Conservation (phyloP, 768 basidiomycete genomes). For the Tubosaeta brunneosetosa region DNA sequence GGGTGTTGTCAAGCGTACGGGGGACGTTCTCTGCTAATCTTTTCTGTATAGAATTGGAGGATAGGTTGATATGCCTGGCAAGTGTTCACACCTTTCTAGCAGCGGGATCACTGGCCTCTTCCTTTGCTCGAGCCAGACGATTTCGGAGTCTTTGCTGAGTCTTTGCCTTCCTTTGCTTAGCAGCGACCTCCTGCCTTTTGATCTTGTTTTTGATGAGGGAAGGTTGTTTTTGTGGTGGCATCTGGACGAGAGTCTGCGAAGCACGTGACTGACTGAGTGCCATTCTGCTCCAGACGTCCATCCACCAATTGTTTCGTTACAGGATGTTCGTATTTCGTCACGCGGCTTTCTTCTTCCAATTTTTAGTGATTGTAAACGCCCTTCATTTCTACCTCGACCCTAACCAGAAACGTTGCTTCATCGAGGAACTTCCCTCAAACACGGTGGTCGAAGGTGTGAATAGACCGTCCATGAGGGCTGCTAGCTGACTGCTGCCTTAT, state of each 20-base stretch:
- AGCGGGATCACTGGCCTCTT: slow-evolving; percentile 69
- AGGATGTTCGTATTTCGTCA: slow-evolving; percentile 25
- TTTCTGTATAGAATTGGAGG: slow-evolving; percentile 47
- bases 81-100: slow-evolving; percentile 61
- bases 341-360: slow-evolving; percentile 30
- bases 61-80: neutral
- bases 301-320: neutral
- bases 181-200: slow-evolving; percentile 74
- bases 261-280: slow-evolving; percentile 15
- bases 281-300: slow-evolving; percentile 1
- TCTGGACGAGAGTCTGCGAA: slow-evolving; percentile 17
- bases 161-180: slow-evolving; percentile 74
- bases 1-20: slow-evolving; percentile 87
- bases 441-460: slow-evolving; percentile 88
- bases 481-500: slow-evolving; percentile 1
- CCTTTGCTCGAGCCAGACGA: slow-evolving; percentile 72
- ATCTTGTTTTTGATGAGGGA: slow-evolving; percentile 81
- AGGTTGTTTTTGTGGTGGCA: slow-evolving; percentile 60
- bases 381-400: slow-evolving; percentile 97
- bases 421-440: slow-evolving; percentile 92
- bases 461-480: neutral
- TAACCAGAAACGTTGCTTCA: slow-evolving; percentile 89
- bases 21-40: slow-evolving; percentile 83
- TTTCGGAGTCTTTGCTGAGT: slow-evolving; percentile 76
- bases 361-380: slow-evolving; percentile 53